Conservation (phyloP, 1,139 yeast species). For the Casaregolazyma suthepensis region DNA sequence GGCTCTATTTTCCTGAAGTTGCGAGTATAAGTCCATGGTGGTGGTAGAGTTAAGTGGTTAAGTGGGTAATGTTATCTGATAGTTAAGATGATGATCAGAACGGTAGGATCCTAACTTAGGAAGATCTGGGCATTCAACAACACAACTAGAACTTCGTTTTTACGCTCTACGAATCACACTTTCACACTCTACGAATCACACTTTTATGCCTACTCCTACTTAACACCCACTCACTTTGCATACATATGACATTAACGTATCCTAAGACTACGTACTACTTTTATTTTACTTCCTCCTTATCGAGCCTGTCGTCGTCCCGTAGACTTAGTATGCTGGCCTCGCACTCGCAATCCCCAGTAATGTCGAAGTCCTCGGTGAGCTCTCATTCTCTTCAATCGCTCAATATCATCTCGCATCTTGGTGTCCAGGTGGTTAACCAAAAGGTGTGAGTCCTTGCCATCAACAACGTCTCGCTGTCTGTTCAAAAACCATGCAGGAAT, state of each 20-base stretch:
- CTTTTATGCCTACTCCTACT: neutral
- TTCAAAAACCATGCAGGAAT: conserved; percentile 99
- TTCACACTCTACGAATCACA: too few species aligned
- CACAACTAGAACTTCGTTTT: too few species aligned
- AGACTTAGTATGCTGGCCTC: conserved; percentile 99
- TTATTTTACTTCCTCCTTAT: conserved; percentile 1
- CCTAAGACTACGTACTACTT: conserved; percentile 6
- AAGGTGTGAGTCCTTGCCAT: conserved; percentile 99
- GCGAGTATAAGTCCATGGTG: conserved; percentile 6
- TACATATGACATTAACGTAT: conserved; percentile 9
- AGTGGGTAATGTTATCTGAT: neutral
- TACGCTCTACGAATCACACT: too few species aligned
- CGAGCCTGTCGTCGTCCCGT: conserved; percentile 74
- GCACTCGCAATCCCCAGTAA: conserved; percentile 91
- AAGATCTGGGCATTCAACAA: neutral
- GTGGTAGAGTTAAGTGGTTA: too few species aligned
- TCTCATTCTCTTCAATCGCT: conserved; percentile 99
- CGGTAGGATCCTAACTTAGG: too few species aligned
- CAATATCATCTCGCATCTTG: conserved; percentile 99
- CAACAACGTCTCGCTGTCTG: conserved; percentile 98
- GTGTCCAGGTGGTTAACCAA: conserved; percentile 99
- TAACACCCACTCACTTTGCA: neutral
- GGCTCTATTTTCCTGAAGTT: conserved; percentile 9
- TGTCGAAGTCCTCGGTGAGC: conserved; percentile 99
- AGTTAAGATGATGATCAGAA: neutral